Conservation (phyloP, 2,329 filamentous ascomycete genomes). For the Parasarocladium wereldwijsianum region DNA sequence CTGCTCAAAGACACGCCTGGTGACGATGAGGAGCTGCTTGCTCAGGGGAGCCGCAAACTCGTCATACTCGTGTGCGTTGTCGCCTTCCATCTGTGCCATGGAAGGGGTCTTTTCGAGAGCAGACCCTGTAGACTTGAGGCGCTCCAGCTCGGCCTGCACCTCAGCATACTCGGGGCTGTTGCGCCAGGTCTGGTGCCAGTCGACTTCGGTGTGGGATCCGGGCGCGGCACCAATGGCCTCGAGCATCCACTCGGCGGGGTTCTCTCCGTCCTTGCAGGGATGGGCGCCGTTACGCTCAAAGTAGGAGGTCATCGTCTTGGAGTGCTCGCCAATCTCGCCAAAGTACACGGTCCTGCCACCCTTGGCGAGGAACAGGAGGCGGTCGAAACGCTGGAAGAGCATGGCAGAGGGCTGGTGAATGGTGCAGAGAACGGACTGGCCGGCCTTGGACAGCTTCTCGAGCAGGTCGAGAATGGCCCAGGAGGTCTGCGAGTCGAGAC, state of each 20-base stretch:
- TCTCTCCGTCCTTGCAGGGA: constrained; percentile 51
- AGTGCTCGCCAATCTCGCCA: constrained; percentile 5
- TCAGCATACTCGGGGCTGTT: constrained; percentile 24
- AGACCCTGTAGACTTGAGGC: constrained; percentile 16
- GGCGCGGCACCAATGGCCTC: constrained; percentile 48
- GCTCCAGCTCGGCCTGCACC: constrained; percentile 27
- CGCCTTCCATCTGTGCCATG: neutral
- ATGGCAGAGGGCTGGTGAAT: constrained; percentile 32
- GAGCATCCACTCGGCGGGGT: constrained; percentile 74
- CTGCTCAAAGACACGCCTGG: constrained; percentile 20
- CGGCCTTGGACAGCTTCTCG: constrained; percentile 38
- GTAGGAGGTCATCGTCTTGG: constrained; percentile 48
- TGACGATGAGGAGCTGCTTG: constrained; percentile 18
- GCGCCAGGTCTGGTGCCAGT: constrained; percentile 43
- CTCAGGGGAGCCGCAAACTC: constrained; percentile 16
- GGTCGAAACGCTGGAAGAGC: constrained; percentile 35
- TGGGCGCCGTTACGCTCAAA: constrained; percentile 60
- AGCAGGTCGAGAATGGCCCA: constrained; percentile 55
- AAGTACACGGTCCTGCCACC: constrained; percentile 23
- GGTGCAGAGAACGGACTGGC: constrained; percentile 33
- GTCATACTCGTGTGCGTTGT: constrained; percentile 15
- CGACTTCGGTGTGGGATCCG: constrained; percentile 41
- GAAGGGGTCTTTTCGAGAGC: neutral
- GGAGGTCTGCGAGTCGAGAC: constrained; percentile 42
- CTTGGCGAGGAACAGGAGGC: constrained; percentile 37